These are phyloP conservation scores for Backusella parvicylindrica DNA, from an alignment of 192 early-diverging fungal species.

Conservation along the genomic window DNA sequence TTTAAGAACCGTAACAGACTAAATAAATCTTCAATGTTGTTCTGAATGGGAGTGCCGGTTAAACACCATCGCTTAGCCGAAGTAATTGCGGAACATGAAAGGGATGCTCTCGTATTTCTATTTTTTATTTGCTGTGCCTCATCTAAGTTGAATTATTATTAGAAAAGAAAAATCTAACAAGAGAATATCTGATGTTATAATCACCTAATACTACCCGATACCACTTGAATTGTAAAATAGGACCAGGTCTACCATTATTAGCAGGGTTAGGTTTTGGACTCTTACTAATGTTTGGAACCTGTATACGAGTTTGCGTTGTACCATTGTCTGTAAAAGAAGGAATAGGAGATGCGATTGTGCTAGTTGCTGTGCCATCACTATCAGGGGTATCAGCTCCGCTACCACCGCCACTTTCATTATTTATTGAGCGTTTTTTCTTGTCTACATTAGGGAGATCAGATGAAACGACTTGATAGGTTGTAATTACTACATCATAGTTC, in stretches of 20 bases:
- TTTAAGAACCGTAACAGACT: conserved; percentile 65
- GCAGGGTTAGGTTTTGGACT: background rate
- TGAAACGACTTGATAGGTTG: conserved; percentile 36
- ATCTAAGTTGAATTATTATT: conserved; percentile 26
- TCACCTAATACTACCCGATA: conserved; percentile 45
- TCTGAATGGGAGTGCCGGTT: conserved; percentile 60
- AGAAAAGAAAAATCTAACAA: conserved; percentile 10
- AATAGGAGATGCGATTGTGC: background rate
- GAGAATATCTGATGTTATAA: background rate
- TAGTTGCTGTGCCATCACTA: background rate
- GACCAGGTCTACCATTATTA: conserved; percentile 13
- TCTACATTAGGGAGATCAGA: conserved; percentile 21
- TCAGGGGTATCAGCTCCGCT: background rate
- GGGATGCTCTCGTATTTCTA: conserved; percentile 38
- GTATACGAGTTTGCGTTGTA: background rate
- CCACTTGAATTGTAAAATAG: conserved; percentile 41
- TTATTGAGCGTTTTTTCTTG: conserved; percentile 3
- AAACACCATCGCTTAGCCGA: conserved; percentile 61
- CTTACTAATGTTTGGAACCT: background rate
- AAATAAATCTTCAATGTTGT: conserved; percentile 68
- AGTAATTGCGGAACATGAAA: conserved; percentile 43
- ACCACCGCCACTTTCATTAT: background rate
- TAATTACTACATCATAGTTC: conserved; percentile 42
- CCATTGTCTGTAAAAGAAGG: background rate
- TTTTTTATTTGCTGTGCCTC: conserved; percentile 71